Percentiles rank a stretch among this genome's conserved stretches.
phyloP scores from a whole-genome alignment of 78 protist species.

The Protostelium mycophagum region DNA sequence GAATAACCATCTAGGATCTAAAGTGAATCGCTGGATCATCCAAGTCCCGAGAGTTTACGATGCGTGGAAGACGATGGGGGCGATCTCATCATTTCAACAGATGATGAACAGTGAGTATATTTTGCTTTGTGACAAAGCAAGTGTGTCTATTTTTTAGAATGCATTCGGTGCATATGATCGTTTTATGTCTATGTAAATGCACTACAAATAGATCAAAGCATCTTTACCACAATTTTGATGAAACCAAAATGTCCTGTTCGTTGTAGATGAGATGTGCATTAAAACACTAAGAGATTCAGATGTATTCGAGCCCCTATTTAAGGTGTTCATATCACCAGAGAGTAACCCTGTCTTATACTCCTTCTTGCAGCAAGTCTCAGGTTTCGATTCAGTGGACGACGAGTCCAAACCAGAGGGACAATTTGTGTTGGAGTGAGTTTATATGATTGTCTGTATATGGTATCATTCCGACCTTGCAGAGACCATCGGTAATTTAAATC shows the following conservation, averaged over 20 bases:
- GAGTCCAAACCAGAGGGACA: conserved; percentile 79
- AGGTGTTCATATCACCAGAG: conserved; percentile 72
- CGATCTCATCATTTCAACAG: conserved; percentile 34
- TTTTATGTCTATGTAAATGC: too few species aligned
- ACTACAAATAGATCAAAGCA: too few species aligned
- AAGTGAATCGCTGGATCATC: conserved; percentile 80
- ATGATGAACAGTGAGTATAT: conserved; percentile 19
- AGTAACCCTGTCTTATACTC: conserved; percentile 29
- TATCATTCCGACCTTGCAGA: too few species aligned
- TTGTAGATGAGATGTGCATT: too few species aligned
- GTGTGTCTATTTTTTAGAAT: too few species aligned
- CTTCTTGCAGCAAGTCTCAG: conserved; percentile 71
- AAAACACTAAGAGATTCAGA: too few species aligned
- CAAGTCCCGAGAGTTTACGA: conserved; percentile 89
- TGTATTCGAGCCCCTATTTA: conserved; percentile 89
- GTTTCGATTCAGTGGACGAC: conserved; percentile 95
- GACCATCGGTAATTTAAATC: not conserved
- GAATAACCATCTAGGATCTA: conserved; percentile 39
- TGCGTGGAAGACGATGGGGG: not conserved
- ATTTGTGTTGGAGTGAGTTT: too few species aligned
- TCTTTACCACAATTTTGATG: too few species aligned
- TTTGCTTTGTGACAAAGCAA: too few species aligned
- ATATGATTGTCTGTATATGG: too few species aligned
- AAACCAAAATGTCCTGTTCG: too few species aligned
- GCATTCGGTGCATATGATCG: too few species aligned